Evolutionary conservation across 352 stramenopile genomes (phyloP).

Genomic region (Thalassiosira allenii): DNA sequence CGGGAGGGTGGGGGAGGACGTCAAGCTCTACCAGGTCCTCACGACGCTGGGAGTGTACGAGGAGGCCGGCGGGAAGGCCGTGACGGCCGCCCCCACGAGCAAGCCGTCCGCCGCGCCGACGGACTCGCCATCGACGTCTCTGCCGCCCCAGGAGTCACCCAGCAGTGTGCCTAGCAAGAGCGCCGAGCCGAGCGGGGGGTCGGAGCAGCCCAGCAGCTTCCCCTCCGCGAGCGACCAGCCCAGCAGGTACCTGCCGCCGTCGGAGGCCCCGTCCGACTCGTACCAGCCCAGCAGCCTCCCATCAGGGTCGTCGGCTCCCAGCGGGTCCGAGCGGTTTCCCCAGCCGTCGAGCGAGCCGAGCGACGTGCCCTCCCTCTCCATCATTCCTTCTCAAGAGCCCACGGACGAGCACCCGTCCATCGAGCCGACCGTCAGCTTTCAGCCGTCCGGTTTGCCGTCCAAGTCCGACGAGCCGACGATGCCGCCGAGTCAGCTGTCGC

Average conservation of each 20-base stretch:
- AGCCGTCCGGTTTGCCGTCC: background rate
- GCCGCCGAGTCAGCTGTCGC: slow-evolving; percentile 24
- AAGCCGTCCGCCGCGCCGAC: slow-evolving; percentile 1
- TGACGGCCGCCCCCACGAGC: slow-evolving; percentile 4
- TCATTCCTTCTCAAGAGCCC: background rate
- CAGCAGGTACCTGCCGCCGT: background rate
- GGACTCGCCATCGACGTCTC: background rate
- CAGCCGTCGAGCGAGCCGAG: background rate
- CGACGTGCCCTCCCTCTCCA: slow-evolving; percentile 2
- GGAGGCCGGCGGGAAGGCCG: slow-evolving; percentile 9
- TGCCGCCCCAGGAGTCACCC: background rate
- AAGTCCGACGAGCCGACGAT: slow-evolving; percentile 4
- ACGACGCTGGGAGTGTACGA: slow-evolving; percentile 16
- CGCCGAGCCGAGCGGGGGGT: background rate
- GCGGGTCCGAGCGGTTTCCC: slow-evolving; percentile 6
- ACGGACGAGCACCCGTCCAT: background rate
- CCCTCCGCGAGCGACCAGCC: background rate
- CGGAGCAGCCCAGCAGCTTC: background rate
- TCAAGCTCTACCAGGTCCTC: slow-evolving; percentile 17
- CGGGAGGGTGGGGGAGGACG: slow-evolving; percentile 14
- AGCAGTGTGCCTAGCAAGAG: background rate
- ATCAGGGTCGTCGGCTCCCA: background rate
- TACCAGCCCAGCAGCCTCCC: background rate
- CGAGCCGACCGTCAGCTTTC: background rate
- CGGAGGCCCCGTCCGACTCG: background rate